phyloP scores from a whole-genome alignment of 73 alveolate species.

The Paraurostyla sp. region DNA sequence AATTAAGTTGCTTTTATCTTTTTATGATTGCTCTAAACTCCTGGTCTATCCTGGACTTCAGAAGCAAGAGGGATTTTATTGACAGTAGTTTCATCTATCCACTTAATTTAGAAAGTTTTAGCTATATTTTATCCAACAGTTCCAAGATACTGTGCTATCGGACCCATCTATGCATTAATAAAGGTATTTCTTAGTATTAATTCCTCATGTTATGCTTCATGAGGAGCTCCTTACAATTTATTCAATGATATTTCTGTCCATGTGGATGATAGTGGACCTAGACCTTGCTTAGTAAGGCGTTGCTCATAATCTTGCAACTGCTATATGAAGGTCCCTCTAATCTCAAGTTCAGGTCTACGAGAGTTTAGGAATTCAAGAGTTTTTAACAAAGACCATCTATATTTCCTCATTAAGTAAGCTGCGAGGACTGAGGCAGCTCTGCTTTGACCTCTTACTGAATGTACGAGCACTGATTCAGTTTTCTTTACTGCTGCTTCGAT shows the following conservation, averaged over 20 bases:
- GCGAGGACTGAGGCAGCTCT: constrained; percentile 89
- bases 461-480: constrained; percentile 89
- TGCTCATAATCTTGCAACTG: constrained; percentile 84
- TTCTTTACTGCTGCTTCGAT: constrained; percentile 84
- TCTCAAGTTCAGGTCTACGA: constrained; percentile 87
- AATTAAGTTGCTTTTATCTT: background rate
- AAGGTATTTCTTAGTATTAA: constrained; percentile 28
- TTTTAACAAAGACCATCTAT: constrained; percentile 88
- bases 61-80: background rate
- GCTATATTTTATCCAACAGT: background rate
- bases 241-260: constrained; percentile 44
- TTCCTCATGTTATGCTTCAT: constrained; percentile 11
- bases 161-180: constrained; percentile 42
- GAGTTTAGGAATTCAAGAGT: constrained; percentile 86
- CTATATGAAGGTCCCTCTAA: constrained; percentile 82
- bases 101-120: background rate
- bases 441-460: constrained; percentile 88
- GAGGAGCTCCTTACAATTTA: background rate
- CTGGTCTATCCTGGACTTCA: constrained; percentile 23
- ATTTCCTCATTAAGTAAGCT: constrained; percentile 83
- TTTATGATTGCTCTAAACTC: constrained; percentile 15
- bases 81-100: constrained; percentile 7
- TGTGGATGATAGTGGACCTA: constrained; percentile 54
- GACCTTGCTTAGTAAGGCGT: constrained; percentile 75
- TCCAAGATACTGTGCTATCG: constrained; percentile 18